Percentiles rank a stretch among this genome's conserved stretches.
These are phyloP conservation scores for Actinomortierella ambigua DNA, from an alignment of 371 early-diverging fungal species.

Conservation along the genomic window DNA sequence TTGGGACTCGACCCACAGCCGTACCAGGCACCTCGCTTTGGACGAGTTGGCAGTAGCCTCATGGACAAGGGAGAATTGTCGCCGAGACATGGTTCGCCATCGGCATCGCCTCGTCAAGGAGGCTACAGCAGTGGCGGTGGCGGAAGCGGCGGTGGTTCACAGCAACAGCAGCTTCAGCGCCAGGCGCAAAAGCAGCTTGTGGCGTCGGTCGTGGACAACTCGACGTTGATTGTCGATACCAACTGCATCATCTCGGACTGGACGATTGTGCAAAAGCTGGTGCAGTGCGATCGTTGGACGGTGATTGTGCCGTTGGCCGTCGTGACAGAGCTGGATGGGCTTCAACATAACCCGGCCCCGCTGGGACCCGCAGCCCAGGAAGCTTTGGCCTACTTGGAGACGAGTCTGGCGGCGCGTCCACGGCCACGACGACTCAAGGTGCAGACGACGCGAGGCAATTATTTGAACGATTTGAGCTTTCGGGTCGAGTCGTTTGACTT, in stretches of 20 bases:
- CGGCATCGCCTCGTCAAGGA: slow-evolving; percentile 30
- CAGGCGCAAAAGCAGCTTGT: slow-evolving; percentile 44
- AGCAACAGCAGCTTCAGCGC: slow-evolving; percentile 19
- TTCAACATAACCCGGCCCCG: slow-evolving; percentile 58
- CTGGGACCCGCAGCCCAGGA: slow-evolving; percentile 59
- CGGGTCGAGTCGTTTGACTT: slow-evolving; percentile 69
- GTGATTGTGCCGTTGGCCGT: slow-evolving; percentile 69
- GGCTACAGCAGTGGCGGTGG: slow-evolving; percentile 23
- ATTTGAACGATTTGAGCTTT: slow-evolving; percentile 64
- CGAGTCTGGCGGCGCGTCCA: slow-evolving; percentile 31
- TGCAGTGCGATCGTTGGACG: slow-evolving; percentile 58
- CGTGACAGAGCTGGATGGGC: slow-evolving; percentile 69
- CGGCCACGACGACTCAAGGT: slow-evolving; percentile 48
- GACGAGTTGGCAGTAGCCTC: too few relatives aligned
- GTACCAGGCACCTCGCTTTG: too few relatives aligned
- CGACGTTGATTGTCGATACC: slow-evolving; percentile 66
- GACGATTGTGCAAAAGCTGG: slow-evolving; percentile 55
- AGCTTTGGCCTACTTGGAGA: slow-evolving; percentile 58
- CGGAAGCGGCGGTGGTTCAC: slow-evolving; percentile 20
- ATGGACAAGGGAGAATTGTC: neutral
- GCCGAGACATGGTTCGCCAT: neutral
- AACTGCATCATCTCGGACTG: slow-evolving; percentile 71
- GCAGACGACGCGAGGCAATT: slow-evolving; percentile 72
- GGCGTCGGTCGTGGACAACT: slow-evolving; percentile 54
- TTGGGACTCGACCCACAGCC: slow-evolving; percentile 6